Evolutionary conservation across 2,329 filamentous ascomycete genomes (phyloP).

Genomic region (Gaeumannomyces tritici): DNA sequence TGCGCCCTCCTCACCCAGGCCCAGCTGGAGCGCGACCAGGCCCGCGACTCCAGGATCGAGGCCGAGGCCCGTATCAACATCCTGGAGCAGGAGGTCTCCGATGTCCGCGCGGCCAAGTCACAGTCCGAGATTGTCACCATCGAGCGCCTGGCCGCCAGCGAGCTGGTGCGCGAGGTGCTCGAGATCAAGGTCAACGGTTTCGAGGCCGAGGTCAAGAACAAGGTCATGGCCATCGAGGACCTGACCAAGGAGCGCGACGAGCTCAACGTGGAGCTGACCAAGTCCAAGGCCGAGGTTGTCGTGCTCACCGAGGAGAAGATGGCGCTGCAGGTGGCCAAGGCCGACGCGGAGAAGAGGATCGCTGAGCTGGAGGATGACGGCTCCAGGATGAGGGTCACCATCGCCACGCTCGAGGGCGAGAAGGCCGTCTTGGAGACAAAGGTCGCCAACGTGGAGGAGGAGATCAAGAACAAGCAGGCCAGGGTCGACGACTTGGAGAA

Average conservation of each 20-base stretch:
- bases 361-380: conserved; percentile 1
- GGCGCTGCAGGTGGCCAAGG: conserved; percentile 1
- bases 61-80: conserved; percentile 2
- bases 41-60: background rate
- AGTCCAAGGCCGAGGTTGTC: background rate
- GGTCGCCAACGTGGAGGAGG: background rate
- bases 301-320: conserved; percentile 1
- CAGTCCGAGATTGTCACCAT: conserved; percentile 9
- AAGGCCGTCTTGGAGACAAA: conserved; percentile 1
- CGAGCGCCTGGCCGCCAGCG: conserved; percentile 8
- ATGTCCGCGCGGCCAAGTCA: conserved; percentile 3
- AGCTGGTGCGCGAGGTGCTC: conserved; percentile 7
- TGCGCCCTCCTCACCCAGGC: background rate
- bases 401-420: conserved; percentile 5
- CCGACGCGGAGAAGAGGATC: conserved; percentile 1
- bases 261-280: background rate
- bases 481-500: conserved; percentile 4
- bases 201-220: conserved; percentile 3
- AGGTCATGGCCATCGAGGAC: background rate
- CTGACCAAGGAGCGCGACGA: background rate
- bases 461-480: background rate
- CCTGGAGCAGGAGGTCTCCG: conserved; percentile 8
- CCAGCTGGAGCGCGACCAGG: background rate
- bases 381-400: background rate
- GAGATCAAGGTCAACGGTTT: conserved; percentile 5